Evolutionary conservation across 2,329 filamentous ascomycete genomes (phyloP), one percentile per base, ranked within the genome.

Genomic region (Endoconidiophora polonica): DNA sequence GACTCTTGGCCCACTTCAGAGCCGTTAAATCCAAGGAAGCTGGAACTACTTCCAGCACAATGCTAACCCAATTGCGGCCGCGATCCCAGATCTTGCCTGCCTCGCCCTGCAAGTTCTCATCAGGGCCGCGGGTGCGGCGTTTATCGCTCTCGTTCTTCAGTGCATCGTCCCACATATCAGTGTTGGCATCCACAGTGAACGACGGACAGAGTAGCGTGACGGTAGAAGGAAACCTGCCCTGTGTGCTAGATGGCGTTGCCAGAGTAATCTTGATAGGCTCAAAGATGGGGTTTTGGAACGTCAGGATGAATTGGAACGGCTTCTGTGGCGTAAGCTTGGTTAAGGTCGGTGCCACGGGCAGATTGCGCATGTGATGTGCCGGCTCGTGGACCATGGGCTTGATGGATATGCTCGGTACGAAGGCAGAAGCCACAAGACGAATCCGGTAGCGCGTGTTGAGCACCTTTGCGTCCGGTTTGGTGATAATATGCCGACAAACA

Each of bases 61-160:
- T 86, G 56, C 81, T 91, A 14, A 91, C 91, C 85, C 88, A 95
- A 63, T 96, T 98, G 36, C 88, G 73, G 0, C 88, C 90, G 49
- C 81, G 77, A 55, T 95, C 88, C 84, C 86, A 98, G n/a, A 96
- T 80, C 65, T 96, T 96, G 48, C 90, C 91, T 0, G 85, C 85
- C 63, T 94, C 87, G 14, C 84, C 77, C 23, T 46, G 46, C 6
- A 47, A 42, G 24, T 48, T 49, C 22, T 55, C 52, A 38, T 52
- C 54, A 3, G 48, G 49, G 5, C 54, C 52, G 74, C 58, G 61
- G 61, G 58, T 59, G 66, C 60, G 59, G 60, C 56, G 60, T 62
- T 61, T 61, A 62, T 61, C 65, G 62, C 53, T 50, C 54, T 23
- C 57, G 61, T 26, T 68, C 61, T 79, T 78, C 9, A 95, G 71